Conservation (phyloP, 352 stramenopile genomes). For the Globisporangium canariense region DNA sequence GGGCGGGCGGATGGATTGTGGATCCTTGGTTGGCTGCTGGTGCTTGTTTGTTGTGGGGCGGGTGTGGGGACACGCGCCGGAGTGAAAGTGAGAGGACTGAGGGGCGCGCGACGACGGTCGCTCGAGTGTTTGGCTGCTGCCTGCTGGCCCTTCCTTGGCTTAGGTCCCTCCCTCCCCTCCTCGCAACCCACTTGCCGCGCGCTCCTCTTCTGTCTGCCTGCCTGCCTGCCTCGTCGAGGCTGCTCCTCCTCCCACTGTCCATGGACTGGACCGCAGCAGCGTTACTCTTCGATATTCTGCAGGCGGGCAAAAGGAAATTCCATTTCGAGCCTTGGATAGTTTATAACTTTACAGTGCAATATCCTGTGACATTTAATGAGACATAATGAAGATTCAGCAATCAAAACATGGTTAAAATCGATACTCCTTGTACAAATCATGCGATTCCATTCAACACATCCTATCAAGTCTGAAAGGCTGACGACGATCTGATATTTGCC, state of each 20-base stretch:
- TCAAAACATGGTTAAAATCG: background rate
- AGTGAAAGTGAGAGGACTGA: slow-evolving; percentile 16
- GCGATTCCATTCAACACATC: background rate
- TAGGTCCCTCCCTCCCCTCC: background rate
- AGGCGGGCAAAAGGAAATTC: no score
- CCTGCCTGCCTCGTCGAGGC: background rate
- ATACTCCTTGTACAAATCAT: background rate
- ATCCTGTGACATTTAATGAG: background rate
- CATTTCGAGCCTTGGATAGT: background rate
- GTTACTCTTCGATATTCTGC: slow-evolving; percentile 14
- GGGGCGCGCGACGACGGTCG: background rate
- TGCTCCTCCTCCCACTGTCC: background rate
- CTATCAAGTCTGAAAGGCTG: background rate
- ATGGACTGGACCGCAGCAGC: background rate
- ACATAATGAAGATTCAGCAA: background rate
- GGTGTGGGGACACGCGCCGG: slow-evolving; percentile 16
- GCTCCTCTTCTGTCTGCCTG: background rate
- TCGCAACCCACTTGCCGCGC: slow-evolving; percentile 9
- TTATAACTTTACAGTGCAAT: background rate
- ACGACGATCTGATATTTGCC: background rate
- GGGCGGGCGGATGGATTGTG: slow-evolving; percentile 1
- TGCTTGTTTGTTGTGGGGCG: slow-evolving; percentile 1
- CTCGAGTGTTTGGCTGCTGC: background rate
- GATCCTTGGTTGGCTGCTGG: background rate
- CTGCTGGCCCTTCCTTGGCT: background rate